Percentiles rank a stretch among this genome's conserved stretches.
These are phyloP conservation scores for Solanum sejunctum DNA, from an alignment of 257 asterid species.

Conservation along the genomic window DNA sequence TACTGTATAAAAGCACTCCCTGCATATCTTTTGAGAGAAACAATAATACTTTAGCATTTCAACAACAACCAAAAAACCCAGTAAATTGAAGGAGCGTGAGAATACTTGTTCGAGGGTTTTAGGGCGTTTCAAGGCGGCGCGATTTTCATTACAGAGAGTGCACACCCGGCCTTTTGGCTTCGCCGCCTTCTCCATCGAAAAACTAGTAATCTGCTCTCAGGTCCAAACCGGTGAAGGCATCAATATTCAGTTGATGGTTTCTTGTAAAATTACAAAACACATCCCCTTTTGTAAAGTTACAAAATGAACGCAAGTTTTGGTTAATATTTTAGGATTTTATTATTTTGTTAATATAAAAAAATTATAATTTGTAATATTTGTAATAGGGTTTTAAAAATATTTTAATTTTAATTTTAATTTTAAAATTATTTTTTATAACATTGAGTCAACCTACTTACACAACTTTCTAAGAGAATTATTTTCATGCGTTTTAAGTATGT, in stretches of 20 bases:
- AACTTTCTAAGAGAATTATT: too few species aligned
- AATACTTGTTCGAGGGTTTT: conserved; percentile 82
- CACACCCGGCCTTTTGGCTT: conserved; percentile 53
- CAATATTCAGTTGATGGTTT: background rate
- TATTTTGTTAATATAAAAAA: too few species aligned
- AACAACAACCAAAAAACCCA: background rate
- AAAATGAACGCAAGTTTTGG: too few species aligned
- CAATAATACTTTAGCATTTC: background rate
- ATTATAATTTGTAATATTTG: too few species aligned
- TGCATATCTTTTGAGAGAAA: conserved; percentile 48
- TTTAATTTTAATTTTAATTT: too few species aligned
- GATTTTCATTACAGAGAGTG: conserved; percentile 45
- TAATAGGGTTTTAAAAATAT: too few species aligned
- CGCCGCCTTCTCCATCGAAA: conserved; percentile 18
- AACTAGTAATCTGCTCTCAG: background rate
- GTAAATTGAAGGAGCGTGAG: background rate
- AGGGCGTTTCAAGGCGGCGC: conserved; percentile 90
- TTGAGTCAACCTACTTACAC: too few species aligned
- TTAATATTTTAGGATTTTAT: too few species aligned
- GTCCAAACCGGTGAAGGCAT: background rate
- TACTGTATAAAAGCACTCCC: conserved; percentile 71
- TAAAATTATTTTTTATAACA: too few species aligned
- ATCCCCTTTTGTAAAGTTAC: too few species aligned
- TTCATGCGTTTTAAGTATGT: too few species aligned
- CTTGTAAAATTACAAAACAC: background rate